Conservation (phyloP, 2,329 filamentous ascomycete genomes). For the Xylariaceae sp. region DNA sequence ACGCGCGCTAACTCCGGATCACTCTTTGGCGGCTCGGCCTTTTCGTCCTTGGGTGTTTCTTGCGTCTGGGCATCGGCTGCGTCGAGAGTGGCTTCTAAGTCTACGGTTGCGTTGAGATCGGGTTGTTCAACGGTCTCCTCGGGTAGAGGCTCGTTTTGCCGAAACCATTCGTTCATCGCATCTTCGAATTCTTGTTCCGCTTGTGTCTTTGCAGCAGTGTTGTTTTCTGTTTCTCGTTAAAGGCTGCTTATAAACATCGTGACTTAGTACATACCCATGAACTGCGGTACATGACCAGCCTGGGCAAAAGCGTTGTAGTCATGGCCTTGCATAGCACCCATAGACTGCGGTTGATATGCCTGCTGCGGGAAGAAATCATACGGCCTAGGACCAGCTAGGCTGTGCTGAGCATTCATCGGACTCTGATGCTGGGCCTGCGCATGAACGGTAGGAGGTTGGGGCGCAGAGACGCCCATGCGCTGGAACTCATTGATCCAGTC, state of each 20-base stretch:
- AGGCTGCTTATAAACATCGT: not conserved
- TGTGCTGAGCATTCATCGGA: not conserved
- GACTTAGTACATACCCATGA: slow-evolving; percentile 5
- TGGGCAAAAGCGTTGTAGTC: slow-evolving; percentile 45
- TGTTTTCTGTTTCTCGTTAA: not conserved
- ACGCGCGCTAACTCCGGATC: slow-evolving; percentile 67
- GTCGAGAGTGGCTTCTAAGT: not conserved
- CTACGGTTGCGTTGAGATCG: slow-evolving; percentile 6
- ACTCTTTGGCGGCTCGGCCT: slow-evolving; percentile 31
- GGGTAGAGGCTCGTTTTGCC: slow-evolving; percentile 15
- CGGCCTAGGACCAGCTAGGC: not conserved
- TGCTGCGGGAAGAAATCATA: not conserved
- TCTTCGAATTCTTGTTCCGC: slow-evolving; percentile 17
- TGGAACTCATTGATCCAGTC: slow-evolving; percentile 41
- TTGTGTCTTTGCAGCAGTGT: slow-evolving; percentile 1
- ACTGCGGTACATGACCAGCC: slow-evolving; percentile 9
- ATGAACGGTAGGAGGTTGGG: not conserved
- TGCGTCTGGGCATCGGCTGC: not conserved
- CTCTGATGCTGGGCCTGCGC: not conserved
- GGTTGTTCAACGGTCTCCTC: not conserved
- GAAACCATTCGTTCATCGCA: slow-evolving; percentile 24
- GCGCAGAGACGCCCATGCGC: slow-evolving; percentile 38
- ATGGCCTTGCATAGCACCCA: slow-evolving; percentile 3
- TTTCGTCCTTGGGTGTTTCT: slow-evolving; percentile 17
- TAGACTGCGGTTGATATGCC: not conserved